These are phyloP conservation scores for Lasiosphaeria ovina DNA, from an alignment of 495 filamentous ascomycete species.

Conservation along the genomic window DNA sequence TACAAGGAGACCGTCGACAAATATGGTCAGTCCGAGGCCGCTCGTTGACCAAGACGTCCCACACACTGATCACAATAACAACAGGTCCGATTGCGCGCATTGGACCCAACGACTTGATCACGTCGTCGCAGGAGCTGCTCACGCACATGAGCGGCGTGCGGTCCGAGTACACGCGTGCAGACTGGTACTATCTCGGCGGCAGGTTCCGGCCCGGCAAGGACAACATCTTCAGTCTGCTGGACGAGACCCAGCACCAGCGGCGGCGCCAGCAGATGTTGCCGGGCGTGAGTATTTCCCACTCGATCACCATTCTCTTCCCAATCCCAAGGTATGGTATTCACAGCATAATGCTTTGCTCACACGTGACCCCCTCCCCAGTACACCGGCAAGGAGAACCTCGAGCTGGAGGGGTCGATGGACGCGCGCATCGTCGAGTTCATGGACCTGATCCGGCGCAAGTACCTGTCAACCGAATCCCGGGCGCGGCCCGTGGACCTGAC, in stretches of 20 bases:
- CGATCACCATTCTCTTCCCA: too few relatives aligned
- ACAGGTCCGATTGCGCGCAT: constrained; percentile 23
- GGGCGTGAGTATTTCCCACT: constrained; percentile 20
- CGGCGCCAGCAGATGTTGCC: constrained; percentile 29
- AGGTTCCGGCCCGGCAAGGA: constrained; percentile 43
- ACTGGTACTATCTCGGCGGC: constrained; percentile 41
- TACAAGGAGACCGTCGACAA: constrained; percentile 13
- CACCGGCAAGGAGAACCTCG: constrained; percentile 43
- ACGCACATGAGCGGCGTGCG: constrained; percentile 34
- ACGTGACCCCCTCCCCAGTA: too few relatives aligned
- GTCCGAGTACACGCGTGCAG: constrained; percentile 33
- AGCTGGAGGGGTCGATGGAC: constrained; percentile 41
- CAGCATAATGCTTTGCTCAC: too few relatives aligned
- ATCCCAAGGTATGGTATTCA: too few relatives aligned
- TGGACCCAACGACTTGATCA: constrained; percentile 28
- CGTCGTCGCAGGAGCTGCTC: constrained; percentile 42
- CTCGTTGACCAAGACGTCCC: constrained; percentile 29
- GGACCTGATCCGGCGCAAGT: constrained; percentile 39
- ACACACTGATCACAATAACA: constrained; percentile 37
- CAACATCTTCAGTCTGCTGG: constrained; percentile 31
- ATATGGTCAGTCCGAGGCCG: constrained; percentile 9
- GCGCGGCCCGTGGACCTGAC: constrained; percentile 47
- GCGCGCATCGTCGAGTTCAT: constrained; percentile 35
- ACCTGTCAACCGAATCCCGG: constrained; percentile 48
- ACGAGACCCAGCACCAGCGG: constrained; percentile 27